Conservation (phyloP, 345 rosid species). For the Boechera retrofracta region DNA sequence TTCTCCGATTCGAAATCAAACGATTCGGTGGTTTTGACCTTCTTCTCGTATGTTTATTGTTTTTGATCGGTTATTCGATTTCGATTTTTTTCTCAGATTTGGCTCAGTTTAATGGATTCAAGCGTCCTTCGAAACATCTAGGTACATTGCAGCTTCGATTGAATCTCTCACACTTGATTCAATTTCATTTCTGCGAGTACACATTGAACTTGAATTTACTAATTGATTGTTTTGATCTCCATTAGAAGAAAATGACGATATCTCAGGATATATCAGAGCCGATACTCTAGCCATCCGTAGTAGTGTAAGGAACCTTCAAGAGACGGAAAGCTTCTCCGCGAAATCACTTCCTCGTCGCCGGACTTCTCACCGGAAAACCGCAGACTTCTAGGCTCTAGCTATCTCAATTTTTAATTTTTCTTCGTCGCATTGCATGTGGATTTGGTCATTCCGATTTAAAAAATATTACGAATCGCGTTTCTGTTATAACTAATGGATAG, state of each 20-base stretch:
- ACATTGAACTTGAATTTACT: constrained; percentile 6
- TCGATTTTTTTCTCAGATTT: constrained; percentile 60
- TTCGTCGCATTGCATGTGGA: constrained; percentile 45
- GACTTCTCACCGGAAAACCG: constrained; percentile 66
- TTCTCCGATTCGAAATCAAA: constrained; percentile 9
- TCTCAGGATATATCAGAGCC: constrained; percentile 50
- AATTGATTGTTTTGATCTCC: constrained; percentile 20
- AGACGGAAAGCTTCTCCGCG: constrained; percentile 45
- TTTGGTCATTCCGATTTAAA: constrained; percentile 32
- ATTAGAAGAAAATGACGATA: constrained; percentile 46
- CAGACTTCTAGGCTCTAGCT: constrained; percentile 53
- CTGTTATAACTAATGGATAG: constrained; percentile 32
- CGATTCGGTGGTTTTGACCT: not conserved
- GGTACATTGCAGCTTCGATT: constrained; percentile 65
- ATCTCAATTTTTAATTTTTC: not conserved
- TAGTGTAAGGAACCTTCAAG: constrained; percentile 74
- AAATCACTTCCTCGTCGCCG: constrained; percentile 53
- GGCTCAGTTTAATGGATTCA: constrained; percentile 73
- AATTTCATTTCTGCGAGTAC: not conserved
- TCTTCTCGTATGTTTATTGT: not conserved
- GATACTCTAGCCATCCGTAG: constrained; percentile 58
- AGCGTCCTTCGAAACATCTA: constrained; percentile 50
- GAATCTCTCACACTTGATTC: not conserved
- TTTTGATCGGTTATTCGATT: not conserved
- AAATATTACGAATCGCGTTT: constrained; percentile 29